Conservation (phyloP, 208 protist genomes). For the Lotmaria passim region DNA sequence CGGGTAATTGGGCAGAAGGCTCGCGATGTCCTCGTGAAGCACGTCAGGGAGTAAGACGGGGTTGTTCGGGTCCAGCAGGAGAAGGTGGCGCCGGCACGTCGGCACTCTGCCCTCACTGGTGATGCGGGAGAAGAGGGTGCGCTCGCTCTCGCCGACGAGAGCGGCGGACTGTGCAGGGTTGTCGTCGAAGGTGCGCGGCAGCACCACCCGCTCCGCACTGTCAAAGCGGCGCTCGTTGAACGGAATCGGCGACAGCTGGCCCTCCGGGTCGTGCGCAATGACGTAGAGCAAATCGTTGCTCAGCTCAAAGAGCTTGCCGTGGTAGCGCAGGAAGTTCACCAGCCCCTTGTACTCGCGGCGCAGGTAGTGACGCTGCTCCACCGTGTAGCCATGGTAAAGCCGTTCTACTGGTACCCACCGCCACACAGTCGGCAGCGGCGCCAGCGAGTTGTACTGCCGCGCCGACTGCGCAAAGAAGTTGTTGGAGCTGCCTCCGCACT, state of each 20-base stretch:
- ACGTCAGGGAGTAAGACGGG: constrained; percentile 69
- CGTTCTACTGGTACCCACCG: constrained; percentile 76
- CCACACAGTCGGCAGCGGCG: constrained; percentile 41
- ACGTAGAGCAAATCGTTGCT: constrained; percentile 74
- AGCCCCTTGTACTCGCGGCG: constrained; percentile 66
- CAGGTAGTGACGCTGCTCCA: constrained; percentile 52
- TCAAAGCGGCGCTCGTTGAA: constrained; percentile 65
- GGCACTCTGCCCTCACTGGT: constrained; percentile 67
- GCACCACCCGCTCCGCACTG: constrained; percentile 70
- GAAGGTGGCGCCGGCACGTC: constrained; percentile 61
- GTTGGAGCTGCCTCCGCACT: neutral
- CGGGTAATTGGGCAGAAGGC: constrained; percentile 58
- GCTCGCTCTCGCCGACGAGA: constrained; percentile 59
- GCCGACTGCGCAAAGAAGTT: constrained; percentile 20
- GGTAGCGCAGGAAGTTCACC: constrained; percentile 82
- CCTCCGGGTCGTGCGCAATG: constrained; percentile 80
- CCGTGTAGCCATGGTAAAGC: constrained; percentile 66
- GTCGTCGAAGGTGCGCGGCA: constrained; percentile 72
- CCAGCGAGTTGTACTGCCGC: neutral
- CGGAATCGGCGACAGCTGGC: constrained; percentile 66
- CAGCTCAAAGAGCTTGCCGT: constrained; percentile 84
- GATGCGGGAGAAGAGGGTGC: constrained; percentile 41
- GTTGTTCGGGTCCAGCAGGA: constrained; percentile 86
- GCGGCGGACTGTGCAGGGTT: constrained; percentile 44
- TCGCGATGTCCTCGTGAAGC: constrained; percentile 75